These are phyloP conservation scores for Podaxis mareebaensis DNA, from an alignment of 768 basidiomycete genomes.

Conservation along the genomic window DNA sequence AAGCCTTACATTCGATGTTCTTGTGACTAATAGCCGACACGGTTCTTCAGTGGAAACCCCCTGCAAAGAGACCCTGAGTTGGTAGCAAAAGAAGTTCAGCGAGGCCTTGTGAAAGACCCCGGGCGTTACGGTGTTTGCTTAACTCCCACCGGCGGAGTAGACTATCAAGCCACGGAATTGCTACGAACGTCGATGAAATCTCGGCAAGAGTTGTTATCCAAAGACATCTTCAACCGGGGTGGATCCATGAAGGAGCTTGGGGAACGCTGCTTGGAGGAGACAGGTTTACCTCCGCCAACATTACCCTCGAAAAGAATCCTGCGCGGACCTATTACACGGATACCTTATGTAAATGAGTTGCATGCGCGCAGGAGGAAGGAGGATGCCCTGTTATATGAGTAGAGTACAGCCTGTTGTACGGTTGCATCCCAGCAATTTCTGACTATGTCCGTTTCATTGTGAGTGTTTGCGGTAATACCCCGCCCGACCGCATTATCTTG, in stretches of 20 bases:
- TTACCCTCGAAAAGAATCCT: constrained; percentile 25
- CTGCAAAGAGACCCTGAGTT: constrained; percentile 27
- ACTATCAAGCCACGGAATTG: constrained; percentile 20
- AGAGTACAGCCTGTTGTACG: background rate
- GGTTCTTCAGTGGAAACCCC: constrained; percentile 21
- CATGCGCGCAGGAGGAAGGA: constrained; percentile 24
- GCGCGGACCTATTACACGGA: constrained; percentile 22
- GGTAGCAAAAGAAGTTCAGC: constrained; percentile 27
- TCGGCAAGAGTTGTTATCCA: constrained; percentile 21
- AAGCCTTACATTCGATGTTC: background rate
- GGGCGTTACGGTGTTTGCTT: constrained; percentile 28
- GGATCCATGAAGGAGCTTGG: constrained; percentile 25
- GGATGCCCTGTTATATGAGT: constrained; percentile 18
- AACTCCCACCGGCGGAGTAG: constrained; percentile 21
- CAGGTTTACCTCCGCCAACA: constrained; percentile 24
- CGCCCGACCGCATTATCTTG: background rate
- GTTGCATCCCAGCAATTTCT: background rate
- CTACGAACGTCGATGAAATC: constrained; percentile 23
- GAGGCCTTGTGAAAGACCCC: constrained; percentile 25
- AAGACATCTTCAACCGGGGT: constrained; percentile 24
- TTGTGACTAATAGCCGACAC: background rate
- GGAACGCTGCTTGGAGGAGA: constrained; percentile 24
- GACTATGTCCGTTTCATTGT: no score
- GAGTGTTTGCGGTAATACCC: no score
- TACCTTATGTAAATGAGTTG: constrained; percentile 21